These are phyloP conservation scores for Rhodotorula sp. DNA, from an alignment of 1,284 basidiomycete species.

Conservation along the genomic window DNA sequence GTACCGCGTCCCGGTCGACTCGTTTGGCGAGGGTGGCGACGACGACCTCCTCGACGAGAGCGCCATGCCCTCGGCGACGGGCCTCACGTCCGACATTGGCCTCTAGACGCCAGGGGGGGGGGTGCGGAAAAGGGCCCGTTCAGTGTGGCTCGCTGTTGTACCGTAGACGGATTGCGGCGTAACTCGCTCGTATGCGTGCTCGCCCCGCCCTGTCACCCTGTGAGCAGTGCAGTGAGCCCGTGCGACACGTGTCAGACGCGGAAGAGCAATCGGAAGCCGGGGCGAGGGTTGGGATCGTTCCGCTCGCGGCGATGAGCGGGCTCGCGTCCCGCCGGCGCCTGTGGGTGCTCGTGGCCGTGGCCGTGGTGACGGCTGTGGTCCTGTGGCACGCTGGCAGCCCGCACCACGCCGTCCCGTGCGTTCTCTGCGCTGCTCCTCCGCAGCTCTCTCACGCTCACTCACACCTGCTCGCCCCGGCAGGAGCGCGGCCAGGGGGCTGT, in stretches of 20 bases:
- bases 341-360: background rate
- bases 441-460: background rate
- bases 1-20: constrained; percentile 83
- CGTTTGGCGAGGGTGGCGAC: constrained; percentile 66
- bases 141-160: background rate
- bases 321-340: background rate
- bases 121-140: background rate
- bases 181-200: too few species aligned
- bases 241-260: too few species aligned
- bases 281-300: too few species aligned
- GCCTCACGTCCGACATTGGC: constrained; percentile 14
- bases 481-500: too few species aligned
- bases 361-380: background rate
- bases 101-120: background rate
- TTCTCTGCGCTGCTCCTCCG: background rate
- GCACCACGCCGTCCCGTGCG: background rate
- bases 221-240: too few species aligned
- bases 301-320: background rate
- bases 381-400: background rate
- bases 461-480: background rate
- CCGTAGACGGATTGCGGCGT: too few species aligned
- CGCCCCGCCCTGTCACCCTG: too few species aligned
- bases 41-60: constrained; percentile 56
- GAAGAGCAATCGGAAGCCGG: too few species aligned
- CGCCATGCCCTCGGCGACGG: constrained; percentile 13